These are phyloP conservation scores for Zarea fungicola DNA, from an alignment of 2,329 filamentous ascomycete genomes.

Conservation along the genomic window DNA sequence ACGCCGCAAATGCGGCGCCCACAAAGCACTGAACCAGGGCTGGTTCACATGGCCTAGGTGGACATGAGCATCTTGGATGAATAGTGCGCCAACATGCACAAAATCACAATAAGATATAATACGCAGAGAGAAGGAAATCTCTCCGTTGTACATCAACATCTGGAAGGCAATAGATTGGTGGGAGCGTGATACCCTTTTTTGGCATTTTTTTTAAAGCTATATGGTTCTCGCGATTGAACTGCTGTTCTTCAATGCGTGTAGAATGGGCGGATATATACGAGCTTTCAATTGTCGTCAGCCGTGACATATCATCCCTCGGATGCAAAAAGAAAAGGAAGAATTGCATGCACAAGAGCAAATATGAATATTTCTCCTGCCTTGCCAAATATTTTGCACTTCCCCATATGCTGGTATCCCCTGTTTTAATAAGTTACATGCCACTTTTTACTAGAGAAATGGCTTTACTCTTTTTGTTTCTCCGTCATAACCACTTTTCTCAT, in stretches of 20 bases:
- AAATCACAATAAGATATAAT: not conserved
- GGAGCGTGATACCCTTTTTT: conserved; percentile 13
- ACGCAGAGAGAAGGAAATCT: not conserved
- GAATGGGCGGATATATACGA: not conserved
- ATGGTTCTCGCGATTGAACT: not conserved
- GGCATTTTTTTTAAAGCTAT: not conserved
- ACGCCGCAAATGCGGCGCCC: conserved; percentile 62
- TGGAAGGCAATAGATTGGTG: conserved; percentile 11
- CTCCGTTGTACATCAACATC: conserved; percentile 8
- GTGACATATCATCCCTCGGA: too few species aligned
- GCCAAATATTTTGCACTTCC: too few species aligned
- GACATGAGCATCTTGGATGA: conserved; percentile 3
- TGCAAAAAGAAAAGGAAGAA: too few species aligned
- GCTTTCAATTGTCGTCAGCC: too few species aligned
- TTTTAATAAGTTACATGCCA: too few species aligned
- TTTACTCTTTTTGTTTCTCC: too few species aligned
- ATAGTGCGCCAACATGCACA: not conserved
- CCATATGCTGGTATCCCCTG: too few species aligned
- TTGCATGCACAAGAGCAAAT: too few species aligned
- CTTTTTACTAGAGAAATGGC: too few species aligned
- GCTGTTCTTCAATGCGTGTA: not conserved
- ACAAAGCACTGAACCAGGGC: conserved; percentile 65
- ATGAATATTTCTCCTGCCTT: too few species aligned
- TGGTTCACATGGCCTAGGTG: conserved; percentile 37
- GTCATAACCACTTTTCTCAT: too few species aligned